Percentiles rank a stretch among this genome's conserved stretches.
These are phyloP conservation scores for Wallemia hederae DNA, from an alignment of 1,284 basidiomycete genomes.

Conservation along the genomic window DNA sequence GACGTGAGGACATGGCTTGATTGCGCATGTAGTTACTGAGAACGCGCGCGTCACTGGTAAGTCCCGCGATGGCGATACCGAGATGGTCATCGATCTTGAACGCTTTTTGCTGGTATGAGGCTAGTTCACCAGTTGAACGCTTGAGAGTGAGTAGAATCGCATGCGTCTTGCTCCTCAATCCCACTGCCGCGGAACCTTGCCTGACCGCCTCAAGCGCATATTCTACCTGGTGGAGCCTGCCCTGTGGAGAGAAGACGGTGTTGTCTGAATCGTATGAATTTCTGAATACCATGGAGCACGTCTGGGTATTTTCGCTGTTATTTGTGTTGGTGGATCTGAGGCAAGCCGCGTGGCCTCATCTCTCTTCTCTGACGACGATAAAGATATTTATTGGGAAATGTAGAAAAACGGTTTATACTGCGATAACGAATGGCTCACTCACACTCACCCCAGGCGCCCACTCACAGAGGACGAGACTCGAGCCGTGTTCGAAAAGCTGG, in stretches of 20 bases:
- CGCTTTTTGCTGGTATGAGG: conserved; percentile 98
- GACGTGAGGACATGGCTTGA: conserved; percentile 79
- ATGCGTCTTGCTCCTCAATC: conserved; percentile 79
- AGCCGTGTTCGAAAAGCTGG: conserved; percentile 20
- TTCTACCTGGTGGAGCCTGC: conserved; percentile 78
- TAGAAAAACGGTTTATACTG: not conserved
- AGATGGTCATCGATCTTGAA: conserved; percentile 97
- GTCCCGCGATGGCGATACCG: conserved; percentile 89
- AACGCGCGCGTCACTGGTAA: conserved; percentile 92
- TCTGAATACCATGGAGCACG: conserved; percentile 16
- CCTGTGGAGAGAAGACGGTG: conserved; percentile 80
- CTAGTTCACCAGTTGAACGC: conserved; percentile 95
- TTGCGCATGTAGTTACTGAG: conserved; percentile 98
- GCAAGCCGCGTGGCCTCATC: not conserved
- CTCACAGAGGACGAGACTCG: conserved; percentile 21
- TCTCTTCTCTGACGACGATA: not conserved
- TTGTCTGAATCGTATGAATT: conserved; percentile 92
- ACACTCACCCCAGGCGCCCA: conserved; percentile 13
- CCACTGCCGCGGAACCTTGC: conserved; percentile 94
- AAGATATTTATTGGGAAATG: not conserved
- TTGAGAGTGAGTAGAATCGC: conserved; percentile 78
- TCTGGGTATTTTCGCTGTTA: not conserved
- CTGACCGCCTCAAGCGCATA: conserved; percentile 98
- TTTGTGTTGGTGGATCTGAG: not conserved
- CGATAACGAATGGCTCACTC: not conserved